A percentile compares a stretch with the other conserved stretches of the same genome.
Evolutionary conservation across 352 stramenopile genomes (phyloP).

Genomic region (Phytopythium boreale): DNA sequence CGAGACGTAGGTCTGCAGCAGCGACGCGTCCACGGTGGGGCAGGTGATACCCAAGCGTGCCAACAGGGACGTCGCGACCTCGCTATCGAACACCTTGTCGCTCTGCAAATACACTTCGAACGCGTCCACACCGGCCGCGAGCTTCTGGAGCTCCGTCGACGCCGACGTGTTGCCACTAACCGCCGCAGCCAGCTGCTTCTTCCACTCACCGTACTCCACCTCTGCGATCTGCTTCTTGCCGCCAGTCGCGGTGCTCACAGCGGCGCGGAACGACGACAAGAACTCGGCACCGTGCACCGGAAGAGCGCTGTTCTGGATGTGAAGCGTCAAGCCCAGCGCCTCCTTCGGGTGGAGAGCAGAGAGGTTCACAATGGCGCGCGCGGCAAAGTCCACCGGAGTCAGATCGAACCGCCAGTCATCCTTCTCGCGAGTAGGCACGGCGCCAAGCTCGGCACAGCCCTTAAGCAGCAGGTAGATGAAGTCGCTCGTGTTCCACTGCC

Average conservation of each 20-base stretch:
- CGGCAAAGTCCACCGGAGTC: conserved; percentile 91
- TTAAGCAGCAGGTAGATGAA: conserved; percentile 89
- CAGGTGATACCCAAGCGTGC: conserved; percentile 33
- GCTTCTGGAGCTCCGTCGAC: conserved; percentile 43
- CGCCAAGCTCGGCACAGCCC: conserved; percentile 62
- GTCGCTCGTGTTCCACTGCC: conserved; percentile 85
- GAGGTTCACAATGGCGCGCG: conserved; percentile 81
- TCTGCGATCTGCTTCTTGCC: conserved; percentile 19
- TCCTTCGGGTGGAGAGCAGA: conserved; percentile 47
- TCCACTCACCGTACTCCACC: conserved; percentile 41
- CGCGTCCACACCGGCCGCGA: conserved; percentile 55
- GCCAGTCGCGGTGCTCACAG: conserved; percentile 9
- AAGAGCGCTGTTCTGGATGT: conserved; percentile 62
- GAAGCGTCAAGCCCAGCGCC: conserved; percentile 61
- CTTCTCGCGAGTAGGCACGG: conserved; percentile 43
- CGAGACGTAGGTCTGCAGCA: conserved; percentile 41
- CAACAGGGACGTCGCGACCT: conserved; percentile 45
- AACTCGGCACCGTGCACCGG: conserved; percentile 48
- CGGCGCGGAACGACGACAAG: conserved; percentile 36
- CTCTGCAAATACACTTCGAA: conserved; percentile 69
- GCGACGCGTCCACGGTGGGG: conserved; percentile 31
- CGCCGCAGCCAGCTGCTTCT: conserved; percentile 13
- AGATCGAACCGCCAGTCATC: conserved; percentile 85
- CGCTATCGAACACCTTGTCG: conserved; percentile 60
- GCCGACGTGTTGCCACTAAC: conserved; percentile 15